Evolutionary conservation across 139 green algal species (phyloP), one percentile per base, ranked within the genome.

Genomic region (Astrephomene gubernaculifera): DNA sequence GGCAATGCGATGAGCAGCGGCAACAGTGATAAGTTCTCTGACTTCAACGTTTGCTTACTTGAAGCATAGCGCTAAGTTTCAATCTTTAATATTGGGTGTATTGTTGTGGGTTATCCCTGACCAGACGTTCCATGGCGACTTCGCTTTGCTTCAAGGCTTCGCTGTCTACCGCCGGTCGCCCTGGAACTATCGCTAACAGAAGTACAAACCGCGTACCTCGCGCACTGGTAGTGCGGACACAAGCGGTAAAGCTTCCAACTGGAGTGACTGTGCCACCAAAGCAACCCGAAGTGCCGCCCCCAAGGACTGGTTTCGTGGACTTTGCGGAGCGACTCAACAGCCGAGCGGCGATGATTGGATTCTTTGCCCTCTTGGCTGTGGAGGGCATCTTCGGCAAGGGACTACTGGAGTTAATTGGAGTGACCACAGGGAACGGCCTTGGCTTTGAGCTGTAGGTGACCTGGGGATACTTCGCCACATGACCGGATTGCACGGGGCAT

Each of bases 261-360:
- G 94, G 91, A 27, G 93, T 97, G 1, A 91, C 90, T 2, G 44
- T 90, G 57, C 95, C 95, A 31, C 81, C 86, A 14, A 68, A 63
- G 2, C 70, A 88, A 61, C 95, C 95, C 0, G 64, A 86, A 2
- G 39, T 89, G 5, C 79, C 90, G 2, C 82, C 90, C 7, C 78
- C 88, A 4, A 86, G n/a, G n/a, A 94, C 95, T 63, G 95, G 95
- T 3, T 98, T 97, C 65, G 93, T 96, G 8, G 80, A 95, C 36
- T 93, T 92, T 22, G 95, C 95, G 0, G 95, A 98, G 81, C 86
- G 89, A 44, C 89, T 96, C 29, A 98, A 98, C 92, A 92, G 92
- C 70, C 88, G 95, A 1, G 95, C 94, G 1, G 90, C 88, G 41
- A 98, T 98, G 95, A 93, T 98, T 54, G 95, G 95, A 21, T 98